Evolutionary conservation across 148 eudicot genomes (phyloP).

Genomic region (Camellia granthamiana): DNA sequence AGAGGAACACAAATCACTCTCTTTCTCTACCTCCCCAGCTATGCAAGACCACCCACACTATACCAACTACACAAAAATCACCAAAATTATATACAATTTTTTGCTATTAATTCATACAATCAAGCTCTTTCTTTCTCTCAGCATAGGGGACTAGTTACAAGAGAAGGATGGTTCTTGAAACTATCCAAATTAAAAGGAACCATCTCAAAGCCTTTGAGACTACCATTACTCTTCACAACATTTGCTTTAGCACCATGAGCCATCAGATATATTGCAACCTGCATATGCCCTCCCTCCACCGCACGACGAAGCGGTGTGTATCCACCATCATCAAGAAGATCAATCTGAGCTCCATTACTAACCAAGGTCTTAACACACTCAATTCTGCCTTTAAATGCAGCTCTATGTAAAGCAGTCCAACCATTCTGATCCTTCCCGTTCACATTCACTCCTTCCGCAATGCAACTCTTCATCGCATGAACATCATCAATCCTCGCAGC

Average conservation of each 20-base stretch:
- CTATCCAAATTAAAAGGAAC: slow-evolving; percentile 21
- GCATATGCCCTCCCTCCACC: slow-evolving; percentile 35
- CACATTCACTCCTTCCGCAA: slow-evolving; percentile 38
- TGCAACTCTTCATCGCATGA: slow-evolving; percentile 26
- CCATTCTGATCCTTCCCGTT: slow-evolving; percentile 49
- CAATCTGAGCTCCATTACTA: slow-evolving; percentile 35
- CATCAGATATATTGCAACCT: slow-evolving; percentile 27
- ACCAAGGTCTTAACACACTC: slow-evolving; percentile 43
- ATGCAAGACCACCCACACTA: not conserved
- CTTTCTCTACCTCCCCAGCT: not conserved
- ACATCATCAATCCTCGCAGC: slow-evolving; percentile 41
- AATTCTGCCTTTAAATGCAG: slow-evolving; percentile 44
- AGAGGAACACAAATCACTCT: not conserved
- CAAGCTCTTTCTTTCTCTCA: slow-evolving; percentile 15
- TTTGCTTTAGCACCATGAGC: slow-evolving; percentile 40
- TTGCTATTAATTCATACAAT: not conserved
- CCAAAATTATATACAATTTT: not conserved
- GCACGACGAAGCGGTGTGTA: slow-evolving; percentile 38
- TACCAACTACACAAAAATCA: not conserved
- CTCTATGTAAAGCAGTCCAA: slow-evolving; percentile 54
- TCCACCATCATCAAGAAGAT: slow-evolving; percentile 30
- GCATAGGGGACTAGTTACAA: slow-evolving; percentile 8
- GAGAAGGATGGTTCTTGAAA: slow-evolving; percentile 27
- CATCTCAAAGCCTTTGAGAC: slow-evolving; percentile 7
- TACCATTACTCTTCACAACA: slow-evolving; percentile 2